A percentile compares a stretch with the other conserved stretches of the same genome.
Evolutionary conservation across 169 alveolate genomes (phyloP).

Genomic region (Plasmodium falciparum): DNA sequence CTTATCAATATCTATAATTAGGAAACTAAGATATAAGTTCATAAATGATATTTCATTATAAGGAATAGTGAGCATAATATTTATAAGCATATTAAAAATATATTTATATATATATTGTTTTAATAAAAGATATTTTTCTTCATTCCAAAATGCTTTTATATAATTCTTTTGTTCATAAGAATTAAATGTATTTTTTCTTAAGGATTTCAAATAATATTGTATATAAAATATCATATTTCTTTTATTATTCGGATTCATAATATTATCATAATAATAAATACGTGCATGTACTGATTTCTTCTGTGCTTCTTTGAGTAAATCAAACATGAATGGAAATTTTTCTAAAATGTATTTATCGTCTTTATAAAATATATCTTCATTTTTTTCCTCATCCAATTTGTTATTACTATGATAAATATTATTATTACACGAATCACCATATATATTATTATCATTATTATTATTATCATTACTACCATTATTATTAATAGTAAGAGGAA

Average conservation of each 20-base stretch:
- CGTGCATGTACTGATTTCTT: slow-evolving; percentile 27
- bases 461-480: neutral
- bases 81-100: slow-evolving; percentile 67
- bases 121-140: slow-evolving; percentile 41
- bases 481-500: neutral
- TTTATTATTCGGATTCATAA: slow-evolving; percentile 64
- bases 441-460: neutral
- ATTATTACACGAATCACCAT: neutral
- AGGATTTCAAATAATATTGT: slow-evolving; percentile 54
- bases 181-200: slow-evolving; percentile 43
- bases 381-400: neutral
- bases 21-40: slow-evolving; percentile 49
- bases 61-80: slow-evolving; percentile 74
- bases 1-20: slow-evolving; percentile 64
- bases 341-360: slow-evolving; percentile 62
- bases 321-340: slow-evolving; percentile 60
- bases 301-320: slow-evolving; percentile 52
- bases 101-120: slow-evolving; percentile 59
- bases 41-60: slow-evolving; percentile 54
- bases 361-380: slow-evolving; percentile 16
- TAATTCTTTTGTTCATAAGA: slow-evolving; percentile 36
- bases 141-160: slow-evolving; percentile 48
- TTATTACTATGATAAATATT: neutral
- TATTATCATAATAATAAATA: slow-evolving; percentile 40
- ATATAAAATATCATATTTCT: slow-evolving; percentile 67